Evolutionary conservation across 768 basidiomycete species (phyloP), one percentile per base, ranked within the genome.

Genomic region (Trametes gibbosa): DNA sequence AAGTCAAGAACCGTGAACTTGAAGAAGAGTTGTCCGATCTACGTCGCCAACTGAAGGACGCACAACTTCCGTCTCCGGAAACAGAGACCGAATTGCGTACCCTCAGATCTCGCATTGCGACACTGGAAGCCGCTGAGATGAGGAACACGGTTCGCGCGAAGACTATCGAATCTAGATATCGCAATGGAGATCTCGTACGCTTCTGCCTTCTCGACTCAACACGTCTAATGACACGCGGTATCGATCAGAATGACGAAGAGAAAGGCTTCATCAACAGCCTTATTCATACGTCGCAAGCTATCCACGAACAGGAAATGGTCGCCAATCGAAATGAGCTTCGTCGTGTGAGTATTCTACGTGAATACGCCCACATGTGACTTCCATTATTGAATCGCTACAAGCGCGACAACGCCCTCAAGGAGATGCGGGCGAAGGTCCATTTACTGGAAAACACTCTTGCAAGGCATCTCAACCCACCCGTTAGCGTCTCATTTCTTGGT

Each of bases 291-390:
- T 67, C 72, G 9, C 70, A 69, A 37, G 53, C 67, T 5, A 65
- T 70, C n/a, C 68, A 74, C 45, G 72, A 75, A 52, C 71, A 71
- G 58, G 68, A 71, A 41, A 63, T 75, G 17, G 66, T 72, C 14
- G 65, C 66, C 21, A 73, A 74, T 32, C 68, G 71, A 25, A 76
- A 76, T 50, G 74, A 76, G 27, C 55, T 75, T 8, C 66, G 71
- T 56, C 67, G 73, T 25, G 73, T 73, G 47, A 27, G 71, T 53
- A 8, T 21, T 43, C 16, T 51, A 24, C 51, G 8, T 35, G n/a
- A 32, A 10, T 10, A 32, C 10, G 4, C 10, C 29, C 29, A 32
- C 10, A 5, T 10, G 10, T 19, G 19, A 5, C 14, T 1, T 25
- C 5, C 12, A 21, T 19, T 50, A 10, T 45, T 58, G 24, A 55